Evolutionary conservation across 495 filamentous ascomycete genomes (phyloP), one percentile per base, ranked within the genome.

Genomic region (Patellaria atrata): DNA sequence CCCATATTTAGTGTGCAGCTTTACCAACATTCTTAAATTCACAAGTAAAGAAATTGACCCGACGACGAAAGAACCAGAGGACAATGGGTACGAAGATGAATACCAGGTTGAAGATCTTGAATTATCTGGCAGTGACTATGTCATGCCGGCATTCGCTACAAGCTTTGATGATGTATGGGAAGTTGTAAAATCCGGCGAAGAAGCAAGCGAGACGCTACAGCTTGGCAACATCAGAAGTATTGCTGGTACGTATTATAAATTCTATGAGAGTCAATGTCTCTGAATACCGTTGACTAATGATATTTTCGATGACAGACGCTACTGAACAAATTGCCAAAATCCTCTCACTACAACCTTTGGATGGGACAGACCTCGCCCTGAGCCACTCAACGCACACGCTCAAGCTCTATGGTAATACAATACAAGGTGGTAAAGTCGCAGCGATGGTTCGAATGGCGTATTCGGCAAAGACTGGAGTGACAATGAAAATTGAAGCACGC

Each of bases 141-240:
- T 96, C 34, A 72, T 89, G 35, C 91, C 91, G 9, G 73, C 83
- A 3, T 96, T 92, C 50, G 85, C 87, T 1, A 78, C 84, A 53
- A 91, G 80, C 64, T 97, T 96, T 58, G 82, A 82, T 39, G 83
- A 93, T 53, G 67, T 94, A n/a, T 97, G 89, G 89, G 82, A 92
- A 55, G 82, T 92, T 56, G 78, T 89, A 13, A 80, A 80, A 10
- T 44, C 29, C 29, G 82, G 83, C 19, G 85, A 94, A 37, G 84
- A 93, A 49, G 79, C 80, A 4, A 78, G 78, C 37, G 91, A 96
- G 62, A 96, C 89, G 27, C 62, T 94, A 51, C 83, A 91, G 54
- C 66, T 97, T 39, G 77, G 76, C 50, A 80, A 77, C 44, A 71
- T 86, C 42, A 94, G 92, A 73, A 79, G 82, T 47, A 93, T 97